Conservation (phyloP, 768 basidiomycete species). For the Gloeopeniophorella convolvens region DNA sequence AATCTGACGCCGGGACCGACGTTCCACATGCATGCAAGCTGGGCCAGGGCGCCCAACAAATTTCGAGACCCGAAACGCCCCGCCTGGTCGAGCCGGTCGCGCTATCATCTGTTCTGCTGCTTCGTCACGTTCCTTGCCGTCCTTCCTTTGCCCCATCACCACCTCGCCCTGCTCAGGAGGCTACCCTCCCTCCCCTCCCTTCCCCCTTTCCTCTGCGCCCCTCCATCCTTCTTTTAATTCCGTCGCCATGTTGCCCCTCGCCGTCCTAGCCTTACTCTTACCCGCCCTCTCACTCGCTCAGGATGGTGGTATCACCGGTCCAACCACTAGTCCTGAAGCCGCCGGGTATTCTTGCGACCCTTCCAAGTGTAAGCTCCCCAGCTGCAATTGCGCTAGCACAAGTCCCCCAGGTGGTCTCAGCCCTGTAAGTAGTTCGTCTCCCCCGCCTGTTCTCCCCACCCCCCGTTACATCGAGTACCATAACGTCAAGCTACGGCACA, state of each 20-base stretch:
- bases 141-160: background rate
- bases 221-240: background rate
- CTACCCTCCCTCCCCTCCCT: background rate
- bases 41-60: too few species aligned
- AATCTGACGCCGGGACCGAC: too few species aligned
- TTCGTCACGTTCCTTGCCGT: too few species aligned
- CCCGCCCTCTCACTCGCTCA: conserved; percentile 25
- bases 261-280: conserved; percentile 16
- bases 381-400: conserved; percentile 68
- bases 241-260: conserved; percentile 7
- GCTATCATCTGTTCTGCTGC: too few species aligned
- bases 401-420: conserved; percentile 64
- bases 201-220: background rate
- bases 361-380: conserved; percentile 55
- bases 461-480: background rate
- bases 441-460: background rate
- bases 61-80: too few species aligned
- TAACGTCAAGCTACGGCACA: background rate
- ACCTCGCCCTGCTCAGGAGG: too few species aligned
- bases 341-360: conserved; percentile 70
- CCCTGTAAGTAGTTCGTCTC: conserved; percentile 39
- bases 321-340: conserved; percentile 44
- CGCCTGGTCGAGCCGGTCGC: too few species aligned
- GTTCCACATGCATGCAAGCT: too few species aligned
- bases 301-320: conserved; percentile 50